Evolutionary conservation across 1,284 basidiomycete species (phyloP).

Genomic region (Irpex sp.): DNA sequence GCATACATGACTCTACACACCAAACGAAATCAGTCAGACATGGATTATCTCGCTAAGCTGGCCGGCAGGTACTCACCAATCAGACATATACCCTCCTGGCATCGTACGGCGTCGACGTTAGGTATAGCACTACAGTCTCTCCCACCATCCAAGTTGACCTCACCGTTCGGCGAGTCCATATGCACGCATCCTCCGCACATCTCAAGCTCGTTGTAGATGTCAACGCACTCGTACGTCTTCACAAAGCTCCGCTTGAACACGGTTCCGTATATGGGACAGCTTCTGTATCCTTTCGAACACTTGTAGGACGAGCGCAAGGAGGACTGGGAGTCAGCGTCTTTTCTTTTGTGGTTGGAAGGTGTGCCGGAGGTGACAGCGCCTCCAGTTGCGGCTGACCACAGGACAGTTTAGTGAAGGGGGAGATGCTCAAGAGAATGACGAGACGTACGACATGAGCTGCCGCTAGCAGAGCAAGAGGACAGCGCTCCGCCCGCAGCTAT

Average conservation of each 20-base stretch:
- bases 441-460: conserved; percentile 18
- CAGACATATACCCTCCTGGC: conserved; percentile 14
- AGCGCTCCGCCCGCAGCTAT: conserved; percentile 13
- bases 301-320: background rate
- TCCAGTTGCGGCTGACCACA: conserved; percentile 10
- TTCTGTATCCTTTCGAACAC: conserved; percentile 14
- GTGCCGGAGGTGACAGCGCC: conserved; percentile 9
- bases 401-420: background rate
- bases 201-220: conserved; percentile 20
- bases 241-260: conserved; percentile 10
- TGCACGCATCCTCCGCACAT: conserved; percentile 22
- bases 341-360: background rate
- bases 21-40: background rate
- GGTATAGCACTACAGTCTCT: conserved; percentile 23
- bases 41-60: background rate
- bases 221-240: conserved; percentile 19
- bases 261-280: conserved; percentile 16
- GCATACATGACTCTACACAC: conserved; percentile 10
- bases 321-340: background rate
- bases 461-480: conserved; percentile 11
- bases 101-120: conserved; percentile 18
- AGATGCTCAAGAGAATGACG: background rate
- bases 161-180: conserved; percentile 18
- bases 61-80: conserved; percentile 16
- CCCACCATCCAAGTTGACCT: conserved; percentile 13